These are phyloP conservation scores for Paxillus ammoniavirescens DNA, from an alignment of 768 basidiomycete genomes.

Conservation along the genomic window DNA sequence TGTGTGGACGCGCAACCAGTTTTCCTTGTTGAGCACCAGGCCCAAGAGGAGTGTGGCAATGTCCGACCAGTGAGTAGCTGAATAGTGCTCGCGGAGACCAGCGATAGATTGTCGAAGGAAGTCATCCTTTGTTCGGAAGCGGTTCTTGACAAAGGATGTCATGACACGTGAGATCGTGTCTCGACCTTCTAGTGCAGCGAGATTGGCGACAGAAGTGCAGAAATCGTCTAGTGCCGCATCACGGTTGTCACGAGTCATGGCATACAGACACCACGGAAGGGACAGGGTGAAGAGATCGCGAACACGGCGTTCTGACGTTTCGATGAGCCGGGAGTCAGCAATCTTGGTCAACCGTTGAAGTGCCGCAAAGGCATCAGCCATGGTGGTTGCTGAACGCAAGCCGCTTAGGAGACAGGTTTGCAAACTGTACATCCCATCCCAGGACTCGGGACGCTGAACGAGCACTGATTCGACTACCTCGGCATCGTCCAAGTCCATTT, in stretches of 20 bases:
- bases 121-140: slow-evolving; percentile 91
- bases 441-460: slow-evolving; percentile 65
- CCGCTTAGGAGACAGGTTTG: slow-evolving; percentile 76
- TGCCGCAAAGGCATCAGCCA: slow-evolving; percentile 61
- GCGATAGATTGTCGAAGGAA: slow-evolving; percentile 88
- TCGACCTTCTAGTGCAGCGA: slow-evolving; percentile 72
- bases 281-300: slow-evolving; percentile 80
- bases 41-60: slow-evolving; percentile 85
- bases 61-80: slow-evolving; percentile 70
- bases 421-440: slow-evolving; percentile 62
- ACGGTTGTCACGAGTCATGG: slow-evolving; percentile 61
- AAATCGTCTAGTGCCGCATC: slow-evolving; percentile 65
- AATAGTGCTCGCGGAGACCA: slow-evolving; percentile 84
- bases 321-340: slow-evolving; percentile 64
- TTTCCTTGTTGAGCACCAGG: slow-evolving; percentile 77
- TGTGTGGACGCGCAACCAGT: slow-evolving; percentile 77
- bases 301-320: slow-evolving; percentile 66
- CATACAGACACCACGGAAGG: slow-evolving; percentile 86
- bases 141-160: slow-evolving; percentile 81
- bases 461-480: slow-evolving; percentile 67
- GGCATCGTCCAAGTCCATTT: slow-evolving; percentile 69
- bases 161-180: slow-evolving; percentile 86
- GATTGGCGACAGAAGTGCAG: slow-evolving; percentile 65
- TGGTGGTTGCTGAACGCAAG: slow-evolving; percentile 74
- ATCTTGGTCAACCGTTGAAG: slow-evolving; percentile 62